Percentiles rank a stretch among this genome's conserved stretches.
These are phyloP conservation scores for Aquilaria malaccensis DNA, from an alignment of 345 rosid species.

Conservation along the genomic window DNA sequence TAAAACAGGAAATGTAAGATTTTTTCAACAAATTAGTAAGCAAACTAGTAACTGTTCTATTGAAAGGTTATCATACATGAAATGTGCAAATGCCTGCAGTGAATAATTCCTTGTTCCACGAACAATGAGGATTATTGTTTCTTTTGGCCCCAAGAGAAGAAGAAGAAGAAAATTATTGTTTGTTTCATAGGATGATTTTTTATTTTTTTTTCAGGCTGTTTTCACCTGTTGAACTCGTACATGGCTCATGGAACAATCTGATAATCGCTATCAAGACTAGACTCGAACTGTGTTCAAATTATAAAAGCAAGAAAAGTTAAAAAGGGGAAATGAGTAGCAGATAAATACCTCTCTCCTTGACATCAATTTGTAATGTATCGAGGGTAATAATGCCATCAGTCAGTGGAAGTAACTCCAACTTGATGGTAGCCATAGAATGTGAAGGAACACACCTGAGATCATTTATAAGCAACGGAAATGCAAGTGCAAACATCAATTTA, in stretches of 20 bases:
- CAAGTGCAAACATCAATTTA: constrained; percentile 8
- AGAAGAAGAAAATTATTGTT: too few relatives aligned
- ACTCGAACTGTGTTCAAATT: constrained; percentile 1
- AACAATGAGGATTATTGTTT: too few relatives aligned
- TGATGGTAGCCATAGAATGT: constrained; percentile 78
- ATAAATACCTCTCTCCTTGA: constrained; percentile 81
- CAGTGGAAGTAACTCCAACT: constrained; percentile 90
- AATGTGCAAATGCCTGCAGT: not conserved
- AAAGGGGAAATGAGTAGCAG: not conserved
- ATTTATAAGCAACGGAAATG: constrained; percentile 13
- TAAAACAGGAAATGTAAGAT: too few relatives aligned
- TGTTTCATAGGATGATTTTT: too few relatives aligned
- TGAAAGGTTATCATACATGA: not conserved
- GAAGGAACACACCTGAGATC: constrained; percentile 78
- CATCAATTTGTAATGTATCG: constrained; percentile 79
- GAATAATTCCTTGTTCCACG: too few relatives aligned
- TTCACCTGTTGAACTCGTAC: not conserved
- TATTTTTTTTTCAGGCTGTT: too few relatives aligned
- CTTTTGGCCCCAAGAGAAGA: too few relatives aligned
- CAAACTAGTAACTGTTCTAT: too few relatives aligned
- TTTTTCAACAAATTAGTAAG: too few relatives aligned
- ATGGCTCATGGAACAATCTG: too few relatives aligned
- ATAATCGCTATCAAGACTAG: too few relatives aligned
- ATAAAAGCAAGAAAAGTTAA: not conserved
- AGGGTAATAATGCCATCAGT: constrained; percentile 96